phyloP scores from a whole-genome alignment of 2,329 filamentous ascomycete genomes.

The Venturia aucupariae region DNA sequence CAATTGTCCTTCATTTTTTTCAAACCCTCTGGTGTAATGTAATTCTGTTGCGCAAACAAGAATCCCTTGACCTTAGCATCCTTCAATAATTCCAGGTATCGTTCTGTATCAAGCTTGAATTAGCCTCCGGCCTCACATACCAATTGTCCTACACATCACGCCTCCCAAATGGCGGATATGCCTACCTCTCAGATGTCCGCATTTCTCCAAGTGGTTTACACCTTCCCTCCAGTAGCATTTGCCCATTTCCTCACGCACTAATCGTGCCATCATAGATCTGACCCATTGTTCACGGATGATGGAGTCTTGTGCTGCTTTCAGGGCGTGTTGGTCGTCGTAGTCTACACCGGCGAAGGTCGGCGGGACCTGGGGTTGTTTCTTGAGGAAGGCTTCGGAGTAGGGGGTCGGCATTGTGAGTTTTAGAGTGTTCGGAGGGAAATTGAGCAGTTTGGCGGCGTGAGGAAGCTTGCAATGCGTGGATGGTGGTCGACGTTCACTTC shows the following conservation, averaged over 20 bases:
- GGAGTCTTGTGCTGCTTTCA: conserved; percentile 76
- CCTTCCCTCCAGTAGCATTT: conserved; percentile 81
- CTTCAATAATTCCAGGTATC: conserved; percentile 70
- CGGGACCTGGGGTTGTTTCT: conserved; percentile 72
- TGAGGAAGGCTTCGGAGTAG: conserved; percentile 72
- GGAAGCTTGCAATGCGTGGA: not conserved
- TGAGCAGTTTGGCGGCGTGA: not conserved
- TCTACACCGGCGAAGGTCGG: conserved; percentile 81
- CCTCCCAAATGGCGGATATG: not conserved
- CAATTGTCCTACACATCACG: not conserved
- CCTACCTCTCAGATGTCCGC: conserved; percentile 68
- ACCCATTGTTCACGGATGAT: conserved; percentile 84
- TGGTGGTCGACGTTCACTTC: not conserved
- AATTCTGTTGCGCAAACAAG: conserved; percentile 72
- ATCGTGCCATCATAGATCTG: conserved; percentile 75
- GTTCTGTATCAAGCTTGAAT: conserved; percentile 43
- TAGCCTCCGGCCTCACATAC: not conserved
- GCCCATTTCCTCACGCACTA: conserved; percentile 73
- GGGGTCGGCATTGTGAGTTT: conserved; percentile 63
- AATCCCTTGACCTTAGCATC: conserved; percentile 70
- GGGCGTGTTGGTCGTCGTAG: conserved; percentile 69
- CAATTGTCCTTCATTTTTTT: not conserved
- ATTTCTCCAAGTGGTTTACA: conserved; percentile 84
- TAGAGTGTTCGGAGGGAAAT: not conserved
- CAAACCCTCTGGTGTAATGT: conserved; percentile 41